phyloP scores from a whole-genome alignment of 129 eudicot species.

The Flaveria bidentis region DNA sequence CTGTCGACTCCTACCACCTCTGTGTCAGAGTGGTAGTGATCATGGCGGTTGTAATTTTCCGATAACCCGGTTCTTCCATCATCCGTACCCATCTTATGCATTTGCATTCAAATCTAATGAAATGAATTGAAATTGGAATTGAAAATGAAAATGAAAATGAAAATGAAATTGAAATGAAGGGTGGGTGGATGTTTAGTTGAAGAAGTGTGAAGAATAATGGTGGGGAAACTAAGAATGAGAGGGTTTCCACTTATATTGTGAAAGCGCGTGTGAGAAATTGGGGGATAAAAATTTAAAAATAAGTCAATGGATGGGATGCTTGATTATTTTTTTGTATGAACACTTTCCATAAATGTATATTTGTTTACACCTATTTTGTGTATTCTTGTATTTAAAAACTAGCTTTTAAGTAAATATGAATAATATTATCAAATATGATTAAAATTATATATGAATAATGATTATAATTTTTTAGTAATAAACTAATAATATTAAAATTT shows the following conservation, averaged over 20 bases:
- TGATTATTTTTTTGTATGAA: background rate
- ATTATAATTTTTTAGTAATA: too few relatives aligned
- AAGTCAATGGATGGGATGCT: constrained; percentile 31
- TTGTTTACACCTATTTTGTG: background rate
- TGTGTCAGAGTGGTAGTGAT: constrained; percentile 64
- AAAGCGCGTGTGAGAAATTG: constrained; percentile 30
- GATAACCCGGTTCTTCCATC: constrained; percentile 28
- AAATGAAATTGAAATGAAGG: background rate
- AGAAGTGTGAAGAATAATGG: constrained; percentile 4
- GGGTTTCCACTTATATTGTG: constrained; percentile 42
- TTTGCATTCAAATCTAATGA: constrained; percentile 18
- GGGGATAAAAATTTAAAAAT: background rate
- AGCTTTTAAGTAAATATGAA: too few relatives aligned
- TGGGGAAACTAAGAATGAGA: constrained; percentile 16
- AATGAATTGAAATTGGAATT: background rate
- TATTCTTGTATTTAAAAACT: background rate
- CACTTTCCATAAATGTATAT: background rate
- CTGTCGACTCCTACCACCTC: constrained; percentile 48
- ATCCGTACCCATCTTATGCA: constrained; percentile 41
- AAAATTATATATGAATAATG: too few relatives aligned
- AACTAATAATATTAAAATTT: too few relatives aligned
- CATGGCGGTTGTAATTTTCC: constrained; percentile 38
- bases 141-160: background rate
- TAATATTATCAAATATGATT: too few relatives aligned
- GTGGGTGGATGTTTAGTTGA: background rate